phyloP scores from a whole-genome alignment of 192 early-diverging fungal genomes.

The Phlyctochytrium arcticum region DNA sequence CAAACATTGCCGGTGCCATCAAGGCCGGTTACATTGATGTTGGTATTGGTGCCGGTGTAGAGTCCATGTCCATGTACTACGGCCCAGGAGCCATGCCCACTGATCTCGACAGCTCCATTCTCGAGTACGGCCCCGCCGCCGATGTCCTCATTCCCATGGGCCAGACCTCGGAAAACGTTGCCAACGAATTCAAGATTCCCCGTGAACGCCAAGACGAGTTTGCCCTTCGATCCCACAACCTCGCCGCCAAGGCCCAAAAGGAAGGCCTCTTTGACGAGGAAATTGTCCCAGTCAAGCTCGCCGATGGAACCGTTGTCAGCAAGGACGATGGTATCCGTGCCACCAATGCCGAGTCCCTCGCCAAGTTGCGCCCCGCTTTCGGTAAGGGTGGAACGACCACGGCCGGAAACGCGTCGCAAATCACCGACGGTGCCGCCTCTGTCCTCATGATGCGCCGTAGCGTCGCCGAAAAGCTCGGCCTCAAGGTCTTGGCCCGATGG shows the following conservation, averaged over 20 bases:
- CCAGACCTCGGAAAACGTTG: slow-evolving; percentile 97
- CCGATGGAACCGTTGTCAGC: slow-evolving; percentile 76
- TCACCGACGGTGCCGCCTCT: slow-evolving; percentile 91
- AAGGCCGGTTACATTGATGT: slow-evolving; percentile 83
- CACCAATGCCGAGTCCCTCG: slow-evolving; percentile 73
- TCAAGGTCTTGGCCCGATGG: slow-evolving; percentile 84
- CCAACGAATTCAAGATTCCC: slow-evolving; percentile 76
- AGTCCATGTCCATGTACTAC: slow-evolving; percentile 91
- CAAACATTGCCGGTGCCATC: slow-evolving; percentile 82
- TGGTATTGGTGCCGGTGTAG: slow-evolving; percentile 86
- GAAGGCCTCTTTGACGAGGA: slow-evolving; percentile 88
- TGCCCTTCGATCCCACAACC: slow-evolving; percentile 77
- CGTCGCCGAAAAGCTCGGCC: slow-evolving; percentile 79
- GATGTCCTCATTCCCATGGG: slow-evolving; percentile 71
- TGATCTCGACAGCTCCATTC: slow-evolving; percentile 70
- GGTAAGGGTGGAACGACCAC: slow-evolving; percentile 79
- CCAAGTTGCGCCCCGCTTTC: slow-evolving; percentile 91
- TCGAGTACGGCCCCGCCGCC: slow-evolving; percentile 63
- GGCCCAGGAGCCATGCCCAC: slow-evolving; percentile 73
- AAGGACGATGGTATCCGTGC: slow-evolving; percentile 91
- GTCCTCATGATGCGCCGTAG: slow-evolving; percentile 91
- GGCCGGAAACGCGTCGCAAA: slow-evolving; percentile 96
- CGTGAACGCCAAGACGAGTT: slow-evolving; percentile 91
- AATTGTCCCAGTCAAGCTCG: slow-evolving; percentile 80
- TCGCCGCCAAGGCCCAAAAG: slow-evolving; percentile 83